Evolutionary conservation across 495 filamentous ascomycete genomes (phyloP).

Genomic region (Polyplosphaeria fusca): DNA sequence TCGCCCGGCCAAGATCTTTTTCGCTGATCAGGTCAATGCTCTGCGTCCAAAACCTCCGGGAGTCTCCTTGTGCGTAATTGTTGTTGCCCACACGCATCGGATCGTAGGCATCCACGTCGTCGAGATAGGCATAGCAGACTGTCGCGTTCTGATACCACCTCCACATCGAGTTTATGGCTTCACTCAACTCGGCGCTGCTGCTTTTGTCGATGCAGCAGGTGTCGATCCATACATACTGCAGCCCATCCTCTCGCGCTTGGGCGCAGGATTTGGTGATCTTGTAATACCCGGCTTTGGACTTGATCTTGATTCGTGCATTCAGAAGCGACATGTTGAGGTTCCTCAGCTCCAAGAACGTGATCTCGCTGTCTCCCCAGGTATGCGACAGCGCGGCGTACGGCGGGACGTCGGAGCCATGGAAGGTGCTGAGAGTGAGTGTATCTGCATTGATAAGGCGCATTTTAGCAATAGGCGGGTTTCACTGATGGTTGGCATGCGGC

Average conservation of each 20-base stretch:
- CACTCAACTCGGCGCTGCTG: constrained; percentile 40
- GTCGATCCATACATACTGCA: constrained; percentile 44
- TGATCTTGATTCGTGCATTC: neutral
- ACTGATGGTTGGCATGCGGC: too few relatives aligned
- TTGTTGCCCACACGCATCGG: neutral
- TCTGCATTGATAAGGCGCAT: constrained; percentile 6
- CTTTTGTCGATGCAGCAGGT: constrained; percentile 46
- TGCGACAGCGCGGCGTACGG: constrained; percentile 13
- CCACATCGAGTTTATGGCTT: constrained; percentile 50
- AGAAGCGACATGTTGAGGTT: neutral
- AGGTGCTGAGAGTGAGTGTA: neutral
- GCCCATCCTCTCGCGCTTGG: constrained; percentile 21
- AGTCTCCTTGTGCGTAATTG: neutral
- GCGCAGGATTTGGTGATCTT: constrained; percentile 16
- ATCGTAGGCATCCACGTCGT: constrained; percentile 14
- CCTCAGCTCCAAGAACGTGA: constrained; percentile 1
- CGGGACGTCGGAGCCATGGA: neutral
- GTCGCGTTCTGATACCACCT: constrained; percentile 15
- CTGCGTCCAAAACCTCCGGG: constrained; percentile 1
- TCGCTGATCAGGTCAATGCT: neutral
- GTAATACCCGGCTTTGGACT: constrained; percentile 5
- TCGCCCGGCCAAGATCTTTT: neutral
- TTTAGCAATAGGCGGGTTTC: too few relatives aligned
- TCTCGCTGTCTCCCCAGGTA: constrained; percentile 6
- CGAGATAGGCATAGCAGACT: constrained; percentile 26